Base-by-base conservation (phyloP, 768 basidiomycete species). In the Xanthoconium stramineum region DNA sequence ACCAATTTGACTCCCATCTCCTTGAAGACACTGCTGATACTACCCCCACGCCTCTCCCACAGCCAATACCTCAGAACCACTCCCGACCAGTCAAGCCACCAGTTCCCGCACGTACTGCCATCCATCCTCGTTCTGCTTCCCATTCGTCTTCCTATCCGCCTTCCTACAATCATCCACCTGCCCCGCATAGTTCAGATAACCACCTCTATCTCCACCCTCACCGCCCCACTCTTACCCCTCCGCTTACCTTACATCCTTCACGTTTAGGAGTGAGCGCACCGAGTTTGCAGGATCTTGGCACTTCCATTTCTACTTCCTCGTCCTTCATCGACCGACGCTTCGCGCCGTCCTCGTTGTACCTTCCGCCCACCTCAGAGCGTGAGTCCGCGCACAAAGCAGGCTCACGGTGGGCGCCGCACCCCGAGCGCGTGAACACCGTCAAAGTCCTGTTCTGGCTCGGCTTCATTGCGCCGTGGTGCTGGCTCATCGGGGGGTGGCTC, bases 401-500 rank as follows among this genome's bases (percentile, higher is more conserved):
- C 17, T 15, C 53, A 12, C 54, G 42, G n/a, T 58, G 66, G 70
- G 20, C 19, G 20, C 13, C 48, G 10, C 57, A 32, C 30, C 42
- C 36, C 1, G 60, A 64, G 24, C 55, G 54, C 7, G n/a, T 50
- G 29, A 66, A 73, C 30, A 61, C 81, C 0, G 75, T 81, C 3
- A 78, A 80, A 63, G 79, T 85, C 67, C 73, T 88, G n/a, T 90
- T 90, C 72, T 89, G 85, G 84, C 54, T 85, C 0, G 88, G 88
- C 4, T 90, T 90, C 62, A 54, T 88, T 46, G 84, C 80, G 45
- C 88, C 88, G 0, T 81, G 86, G 69, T 79, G 88, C 50, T 90
- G 88, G 88, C 77, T 90, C 44, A 76, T 89, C 14, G 88, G 88
- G 0, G 88, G 88, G 5, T 90, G 88, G 88, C 80, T 86, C 55